Evolutionary conservation across 208 protist species (phyloP).

Genomic region (Phytomonas sp.): DNA sequence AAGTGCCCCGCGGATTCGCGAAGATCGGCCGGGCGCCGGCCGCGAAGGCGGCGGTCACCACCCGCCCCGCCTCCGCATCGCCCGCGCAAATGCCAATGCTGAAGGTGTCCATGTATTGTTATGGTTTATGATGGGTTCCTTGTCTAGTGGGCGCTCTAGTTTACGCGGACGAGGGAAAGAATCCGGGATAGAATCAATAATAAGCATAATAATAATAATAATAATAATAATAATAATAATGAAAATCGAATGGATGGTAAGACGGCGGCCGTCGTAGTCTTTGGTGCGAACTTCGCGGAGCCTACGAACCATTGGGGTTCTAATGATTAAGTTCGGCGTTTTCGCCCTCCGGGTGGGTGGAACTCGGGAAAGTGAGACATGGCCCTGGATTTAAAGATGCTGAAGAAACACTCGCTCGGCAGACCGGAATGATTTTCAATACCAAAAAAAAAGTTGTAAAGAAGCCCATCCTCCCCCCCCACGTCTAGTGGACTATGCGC

Average conservation of each 20-base stretch:
- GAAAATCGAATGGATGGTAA: not conserved
- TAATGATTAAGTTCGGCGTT: no score
- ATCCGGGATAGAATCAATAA: not conserved
- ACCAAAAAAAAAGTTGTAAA: not conserved
- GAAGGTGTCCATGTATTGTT: not conserved
- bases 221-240: no score
- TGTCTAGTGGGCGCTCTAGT: not conserved
- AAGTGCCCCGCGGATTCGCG: not conserved
- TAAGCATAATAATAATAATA: conserved; percentile 1
- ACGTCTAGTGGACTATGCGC: not conserved
- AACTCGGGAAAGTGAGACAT: not conserved
- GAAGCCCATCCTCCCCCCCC: not conserved
- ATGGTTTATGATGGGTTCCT: no score
- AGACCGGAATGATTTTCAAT: not conserved
- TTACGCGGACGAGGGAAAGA: not conserved
- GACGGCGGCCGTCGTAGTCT: not conserved
- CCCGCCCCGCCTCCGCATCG: not conserved
- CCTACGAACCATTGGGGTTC: not conserved
- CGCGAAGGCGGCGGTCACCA: not conserved
- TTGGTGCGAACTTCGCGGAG: not conserved
- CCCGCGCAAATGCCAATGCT: not conserved
- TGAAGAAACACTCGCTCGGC: not conserved
- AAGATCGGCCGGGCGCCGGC: not conserved
- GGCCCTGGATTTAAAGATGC: not conserved
- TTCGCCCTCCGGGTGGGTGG: not conserved